Base-by-base conservation (phyloP, 441 rosid genomes). In the Aquilaria agallochum region DNA sequence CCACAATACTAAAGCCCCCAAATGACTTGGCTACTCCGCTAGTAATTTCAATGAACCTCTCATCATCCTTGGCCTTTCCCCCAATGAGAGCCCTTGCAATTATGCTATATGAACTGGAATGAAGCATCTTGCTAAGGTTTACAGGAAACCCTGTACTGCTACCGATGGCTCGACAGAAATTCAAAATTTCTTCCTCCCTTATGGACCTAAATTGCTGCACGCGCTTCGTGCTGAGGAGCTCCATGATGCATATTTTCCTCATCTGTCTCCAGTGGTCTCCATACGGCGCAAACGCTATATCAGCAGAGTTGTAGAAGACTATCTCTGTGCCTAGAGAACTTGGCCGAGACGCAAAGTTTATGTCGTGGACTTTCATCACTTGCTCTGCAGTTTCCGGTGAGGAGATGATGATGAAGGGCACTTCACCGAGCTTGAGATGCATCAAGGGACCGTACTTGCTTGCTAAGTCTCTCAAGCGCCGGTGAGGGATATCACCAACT, bases 1-100 rank as follows among this genome's bases (percentile, higher is more conserved):
- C 82, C 12, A 65, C 48, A 31, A 68, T 8, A 57, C 32, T 52
- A 11, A 74, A 74, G 0, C 82, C 71, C 10, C n/a, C 65, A 11
- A 33, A 51, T 11, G 66, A 27, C 67, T 31, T 15, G 2, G n/a
- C 20, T 3, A 34, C 2, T 34, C 56, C 62, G 10, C 58, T 20
- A 12, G 63, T 53, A 31, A 53, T 31, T 3, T 54, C 50, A 8
- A 65, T 56, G 51, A 72, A 74, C 9, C 48, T 48, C 5, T 55
- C 55, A 5, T 70, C 51, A 2, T 58, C 66, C 13, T 72, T 57
- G 14, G 53, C 33, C 50, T 55, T 64, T 27, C 10, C 50, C 33
- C 74, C 72, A 50, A 75, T 74, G n/a, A 73, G 73, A 14, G 70
- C 63, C 36, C 58, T 63, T 7, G 68, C 58, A 34, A 68, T 67